These are phyloP conservation scores for Malassezia arunalokei DNA, from an alignment of 1,284 basidiomycete genomes.

Conservation along the genomic window DNA sequence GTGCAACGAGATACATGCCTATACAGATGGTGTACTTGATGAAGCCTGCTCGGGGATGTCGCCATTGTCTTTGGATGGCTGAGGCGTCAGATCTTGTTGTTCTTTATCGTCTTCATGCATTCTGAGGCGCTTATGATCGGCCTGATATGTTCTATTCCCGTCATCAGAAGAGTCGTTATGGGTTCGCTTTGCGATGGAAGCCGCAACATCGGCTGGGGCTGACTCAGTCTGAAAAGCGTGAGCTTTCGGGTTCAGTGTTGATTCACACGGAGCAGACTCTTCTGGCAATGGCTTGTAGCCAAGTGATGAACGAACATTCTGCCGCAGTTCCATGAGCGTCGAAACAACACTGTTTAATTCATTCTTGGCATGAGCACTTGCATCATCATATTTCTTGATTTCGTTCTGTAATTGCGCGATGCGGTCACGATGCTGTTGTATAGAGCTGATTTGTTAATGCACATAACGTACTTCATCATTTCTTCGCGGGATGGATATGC, in stretches of 20 bases:
- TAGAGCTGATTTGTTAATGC: not conserved
- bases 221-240: not conserved
- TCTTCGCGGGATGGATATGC: constrained; percentile 14
- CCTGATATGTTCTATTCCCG: no score
- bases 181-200: not conserved
- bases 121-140: no score
- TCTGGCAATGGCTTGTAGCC: not conserved
- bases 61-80: no score
- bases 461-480: constrained; percentile 7
- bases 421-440: not conserved
- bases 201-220: not conserved
- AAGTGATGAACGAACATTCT: not conserved
- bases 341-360: not conserved
- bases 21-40: not conserved
- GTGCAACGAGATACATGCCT: constrained; percentile 9
- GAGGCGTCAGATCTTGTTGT: no score
- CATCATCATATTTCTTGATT: not conserved
- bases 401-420: constrained; percentile 1
- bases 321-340: not conserved
- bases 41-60: no score
- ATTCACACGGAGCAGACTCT: not conserved
- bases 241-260: not conserved
- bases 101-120: no score
- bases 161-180: no score
- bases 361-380: not conserved